Evolutionary conservation across 2,329 filamentous ascomycete genomes (phyloP).

Genomic region (Paramyrothecium roridum): DNA sequence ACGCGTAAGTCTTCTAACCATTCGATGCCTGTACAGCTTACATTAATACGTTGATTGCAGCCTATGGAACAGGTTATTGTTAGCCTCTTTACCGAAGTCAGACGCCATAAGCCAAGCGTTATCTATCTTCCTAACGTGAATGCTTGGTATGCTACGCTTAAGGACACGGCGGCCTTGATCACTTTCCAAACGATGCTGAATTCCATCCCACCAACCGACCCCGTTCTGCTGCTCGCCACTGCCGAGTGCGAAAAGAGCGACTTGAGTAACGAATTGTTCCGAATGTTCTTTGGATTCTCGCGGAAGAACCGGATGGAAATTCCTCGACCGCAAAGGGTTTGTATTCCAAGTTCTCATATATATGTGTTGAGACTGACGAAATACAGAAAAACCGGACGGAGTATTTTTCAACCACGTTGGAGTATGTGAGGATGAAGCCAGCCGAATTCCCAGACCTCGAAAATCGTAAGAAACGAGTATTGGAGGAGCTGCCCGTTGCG

Average conservation of each 20-base stretch:
- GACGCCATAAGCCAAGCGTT: constrained; percentile 91
- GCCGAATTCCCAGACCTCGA: constrained; percentile 82
- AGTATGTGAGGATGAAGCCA: constrained; percentile 76
- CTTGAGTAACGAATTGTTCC: constrained; percentile 61
- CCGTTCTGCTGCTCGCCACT: constrained; percentile 83
- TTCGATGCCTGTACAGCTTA: not conserved
- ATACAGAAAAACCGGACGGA: constrained; percentile 60
- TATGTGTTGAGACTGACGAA: not conserved
- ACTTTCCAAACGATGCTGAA: constrained; percentile 82
- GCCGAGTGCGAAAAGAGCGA: constrained; percentile 66
- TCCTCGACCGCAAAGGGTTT: constrained; percentile 59
- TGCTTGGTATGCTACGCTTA: constrained; percentile 70
- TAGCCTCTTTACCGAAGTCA: constrained; percentile 86
- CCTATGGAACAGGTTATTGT: constrained; percentile 86
- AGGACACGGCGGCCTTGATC: constrained; percentile 65
- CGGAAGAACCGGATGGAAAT: constrained; percentile 73
- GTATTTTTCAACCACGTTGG: constrained; percentile 74
- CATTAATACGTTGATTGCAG: constrained; percentile 22
- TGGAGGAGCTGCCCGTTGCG: constrained; percentile 74
- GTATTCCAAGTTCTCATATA: constrained; percentile 15
- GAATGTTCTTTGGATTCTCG: constrained; percentile 83
- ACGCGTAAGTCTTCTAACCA: constrained; percentile 49
- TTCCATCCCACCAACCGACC: constrained; percentile 84
- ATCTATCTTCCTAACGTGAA: constrained; percentile 92
- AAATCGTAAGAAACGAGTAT: constrained; percentile 79